phyloP scores from a whole-genome alignment of 148 eudicot genomes.

The Chenopodium album region DNA sequence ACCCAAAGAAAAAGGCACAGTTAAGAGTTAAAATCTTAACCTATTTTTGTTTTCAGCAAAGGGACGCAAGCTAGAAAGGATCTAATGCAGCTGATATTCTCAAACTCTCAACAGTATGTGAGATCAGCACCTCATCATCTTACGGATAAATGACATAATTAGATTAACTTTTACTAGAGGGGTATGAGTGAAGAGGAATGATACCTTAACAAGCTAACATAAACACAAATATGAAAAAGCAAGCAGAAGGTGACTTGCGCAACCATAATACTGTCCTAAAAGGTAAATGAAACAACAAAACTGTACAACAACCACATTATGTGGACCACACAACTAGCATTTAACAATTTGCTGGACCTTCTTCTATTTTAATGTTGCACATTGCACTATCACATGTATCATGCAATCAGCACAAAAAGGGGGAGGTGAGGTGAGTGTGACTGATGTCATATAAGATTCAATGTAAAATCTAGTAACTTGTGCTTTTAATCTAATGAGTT shows the following conservation, averaged over 20 bases:
- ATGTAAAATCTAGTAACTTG: too few species aligned
- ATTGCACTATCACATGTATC: background rate
- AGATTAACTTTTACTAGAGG: background rate
- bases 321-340: background rate
- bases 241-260: background rate
- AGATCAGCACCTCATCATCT: background rate
- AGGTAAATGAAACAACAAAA: background rate
- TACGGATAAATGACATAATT: background rate
- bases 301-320: background rate
- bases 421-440: too few species aligned
- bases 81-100: background rate
- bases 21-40: constrained; percentile 2
- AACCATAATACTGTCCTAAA: background rate
- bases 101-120: background rate
- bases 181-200: background rate
- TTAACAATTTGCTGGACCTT: background rate
- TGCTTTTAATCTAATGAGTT: too few species aligned
- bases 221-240: background rate
- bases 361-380: background rate
- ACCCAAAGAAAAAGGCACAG: constrained; percentile 15
- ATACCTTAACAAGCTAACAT: background rate
- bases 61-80: background rate
- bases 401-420: too few species aligned
- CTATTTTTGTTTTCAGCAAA: background rate
- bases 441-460: too few species aligned